Evolutionary conservation across 169 alveolate species (phyloP), one percentile per base, ranked within the genome.

Genomic region (Plasmodium fragile): DNA sequence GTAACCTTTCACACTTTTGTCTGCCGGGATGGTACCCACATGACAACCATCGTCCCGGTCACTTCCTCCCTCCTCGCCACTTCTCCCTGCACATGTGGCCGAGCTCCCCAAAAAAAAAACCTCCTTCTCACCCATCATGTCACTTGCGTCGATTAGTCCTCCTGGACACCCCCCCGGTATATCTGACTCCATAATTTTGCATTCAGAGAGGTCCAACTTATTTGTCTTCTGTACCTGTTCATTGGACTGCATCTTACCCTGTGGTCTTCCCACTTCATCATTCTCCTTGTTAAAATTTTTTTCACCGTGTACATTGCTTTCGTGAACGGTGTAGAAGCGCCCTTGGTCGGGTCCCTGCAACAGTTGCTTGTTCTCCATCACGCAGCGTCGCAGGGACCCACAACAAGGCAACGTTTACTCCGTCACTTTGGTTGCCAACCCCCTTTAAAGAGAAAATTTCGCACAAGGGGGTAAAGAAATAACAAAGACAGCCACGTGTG

Each of bases 311-410:
- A 36, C 13, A 30, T 55, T 69, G 1, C 41, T 69, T 59, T 65
- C 28, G n/a, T 69, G 45, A 36, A 41, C n/a, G 28, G 52, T 13
- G 52, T 82, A 82, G 28, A 82, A 82, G 81, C 49, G 65, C n/a
- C 70, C 69, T 69, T 41, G 34, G 45, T 82, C 81, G 13, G 82
- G 53, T 28, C 45, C 81, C 36, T 55, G 72, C 71, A 82, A 49
- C 45, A 65, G 13, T 10, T 82, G 39, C 28, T 82, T 82, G n/a
- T 82, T 82, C 43, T 82, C 92, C 92, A 82, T 82, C n/a, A 43
- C 71, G 45, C 36, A n/a, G 25, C 25, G 43, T 52, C 43, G 22
- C 59, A 49, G 59, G 59, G 59, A 2, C n/a, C 59, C 16, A 13
- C 16, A 13, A 13, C 22, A 49, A 49, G 59, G 59, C 59, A 49